Conservation (phyloP, 2,329 filamentous ascomycete genomes). For the Trichoderma atroviride region DNA sequence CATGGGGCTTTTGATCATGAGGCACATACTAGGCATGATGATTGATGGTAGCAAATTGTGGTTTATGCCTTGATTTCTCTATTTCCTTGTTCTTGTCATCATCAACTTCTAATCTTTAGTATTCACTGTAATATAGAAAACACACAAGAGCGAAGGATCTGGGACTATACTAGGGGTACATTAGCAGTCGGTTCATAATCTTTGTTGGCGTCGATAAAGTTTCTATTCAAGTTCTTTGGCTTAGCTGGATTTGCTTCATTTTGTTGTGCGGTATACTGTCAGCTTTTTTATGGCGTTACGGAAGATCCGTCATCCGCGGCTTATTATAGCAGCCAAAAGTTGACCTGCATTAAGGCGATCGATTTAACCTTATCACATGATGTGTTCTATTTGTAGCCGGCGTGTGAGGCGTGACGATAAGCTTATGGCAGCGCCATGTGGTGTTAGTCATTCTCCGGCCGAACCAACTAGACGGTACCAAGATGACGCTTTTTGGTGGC, state of each 20-base stretch:
- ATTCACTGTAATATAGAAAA: conserved; percentile 19
- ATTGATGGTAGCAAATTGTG: conserved; percentile 17
- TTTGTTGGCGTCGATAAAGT: conserved; percentile 1
- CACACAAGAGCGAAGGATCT: neutral
- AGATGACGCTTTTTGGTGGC: neutral
- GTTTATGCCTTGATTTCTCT: neutral
- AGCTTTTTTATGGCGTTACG: neutral
- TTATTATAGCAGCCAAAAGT: neutral
- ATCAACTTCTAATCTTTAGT: neutral
- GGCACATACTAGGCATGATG: conserved; percentile 18
- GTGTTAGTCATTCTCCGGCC: neutral
- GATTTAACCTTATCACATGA: neutral
- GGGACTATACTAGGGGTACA: conserved; percentile 8
- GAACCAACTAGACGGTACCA: neutral
- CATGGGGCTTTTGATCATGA: conserved; percentile 6
- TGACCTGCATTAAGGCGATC: neutral
- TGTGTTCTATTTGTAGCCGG: neutral
- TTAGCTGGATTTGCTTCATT: neutral
- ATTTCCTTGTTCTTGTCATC: neutral
- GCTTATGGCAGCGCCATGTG: conserved; percentile 22
- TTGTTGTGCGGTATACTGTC: neutral
- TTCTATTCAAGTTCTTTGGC: conserved; percentile 5
- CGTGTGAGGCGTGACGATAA: neutral
- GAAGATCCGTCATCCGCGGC: neutral
- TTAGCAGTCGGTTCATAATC: conserved; percentile 9